phyloP scores from a whole-genome alignment of 495 filamentous ascomycete genomes.

The Polyplosphaeria fusca region DNA sequence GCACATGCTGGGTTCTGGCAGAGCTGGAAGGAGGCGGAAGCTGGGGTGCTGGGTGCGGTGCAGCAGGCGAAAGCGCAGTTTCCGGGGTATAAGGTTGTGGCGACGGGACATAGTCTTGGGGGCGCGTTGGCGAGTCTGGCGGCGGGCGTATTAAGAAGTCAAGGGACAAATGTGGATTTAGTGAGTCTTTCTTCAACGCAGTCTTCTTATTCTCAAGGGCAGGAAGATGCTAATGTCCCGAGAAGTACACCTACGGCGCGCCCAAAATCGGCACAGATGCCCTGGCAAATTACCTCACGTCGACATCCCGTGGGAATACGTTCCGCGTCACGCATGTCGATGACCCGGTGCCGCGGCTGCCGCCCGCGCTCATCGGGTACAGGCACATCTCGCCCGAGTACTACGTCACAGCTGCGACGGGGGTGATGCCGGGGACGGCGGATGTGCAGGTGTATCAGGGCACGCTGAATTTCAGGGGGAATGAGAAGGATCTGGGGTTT shows the following conservation, averaged over 20 bases:
- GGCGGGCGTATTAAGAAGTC: slow-evolving; percentile 55
- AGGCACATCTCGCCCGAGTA: slow-evolving; percentile 67
- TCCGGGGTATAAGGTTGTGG: slow-evolving; percentile 52
- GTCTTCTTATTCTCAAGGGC: neutral
- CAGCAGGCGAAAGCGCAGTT: slow-evolving; percentile 40
- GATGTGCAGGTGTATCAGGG: slow-evolving; percentile 46
- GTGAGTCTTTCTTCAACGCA: slow-evolving; percentile 18
- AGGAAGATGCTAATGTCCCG: neutral
- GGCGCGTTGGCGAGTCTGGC: slow-evolving; percentile 62
- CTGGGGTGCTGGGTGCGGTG: slow-evolving; percentile 46
- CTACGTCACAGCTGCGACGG: slow-evolving; percentile 51
- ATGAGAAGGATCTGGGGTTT: slow-evolving; percentile 43
- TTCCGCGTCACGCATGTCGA: slow-evolving; percentile 66
- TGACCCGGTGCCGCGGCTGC: slow-evolving; percentile 65
- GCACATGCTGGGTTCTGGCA: slow-evolving; percentile 56
- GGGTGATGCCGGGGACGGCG: slow-evolving; percentile 42
- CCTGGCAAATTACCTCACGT: slow-evolving; percentile 55
- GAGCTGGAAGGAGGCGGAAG: slow-evolving; percentile 50
- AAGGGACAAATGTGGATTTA: slow-evolving; percentile 47
- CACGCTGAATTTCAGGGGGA: slow-evolving; percentile 43
- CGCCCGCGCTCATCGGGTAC: slow-evolving; percentile 55
- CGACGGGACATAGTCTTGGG: slow-evolving; percentile 69
- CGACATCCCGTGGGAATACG: slow-evolving; percentile 47
- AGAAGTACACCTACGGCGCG: slow-evolving; percentile 60
- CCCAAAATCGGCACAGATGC: slow-evolving; percentile 63